Conservation (phyloP, 2,329 filamentous ascomycete species). For the Alternaria sp. region DNA sequence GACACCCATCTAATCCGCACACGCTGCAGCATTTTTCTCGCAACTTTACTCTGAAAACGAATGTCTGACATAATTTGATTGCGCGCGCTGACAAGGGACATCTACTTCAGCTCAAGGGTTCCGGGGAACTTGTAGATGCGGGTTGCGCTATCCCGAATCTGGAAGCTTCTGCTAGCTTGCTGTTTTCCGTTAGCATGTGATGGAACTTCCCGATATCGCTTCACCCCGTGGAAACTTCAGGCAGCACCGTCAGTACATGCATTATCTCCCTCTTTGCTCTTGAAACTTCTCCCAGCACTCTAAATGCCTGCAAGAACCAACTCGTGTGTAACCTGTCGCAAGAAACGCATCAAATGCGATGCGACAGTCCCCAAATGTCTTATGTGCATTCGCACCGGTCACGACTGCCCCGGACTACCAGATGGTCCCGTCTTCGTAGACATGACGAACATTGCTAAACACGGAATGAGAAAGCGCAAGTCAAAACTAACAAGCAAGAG, state of each 20-base stretch:
- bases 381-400: slow-evolving; percentile 34
- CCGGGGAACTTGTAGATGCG: not conserved
- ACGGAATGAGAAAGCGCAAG: slow-evolving; percentile 22
- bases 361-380: slow-evolving; percentile 38
- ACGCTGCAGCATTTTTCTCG: not conserved
- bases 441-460: slow-evolving; percentile 28
- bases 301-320: slow-evolving; percentile 37
- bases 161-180: slow-evolving; percentile 1
- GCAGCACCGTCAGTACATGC: not conserved
- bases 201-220: not conserved
- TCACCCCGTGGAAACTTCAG: not conserved
- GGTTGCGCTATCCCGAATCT: not conserved
- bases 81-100: not conserved
- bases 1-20: not conserved
- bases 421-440: slow-evolving; percentile 41
- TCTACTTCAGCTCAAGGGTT: not conserved
- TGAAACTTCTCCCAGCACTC: not conserved
- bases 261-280: not conserved
- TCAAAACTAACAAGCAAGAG: not conserved
- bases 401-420: slow-evolving; percentile 33
- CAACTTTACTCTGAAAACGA: not conserved
- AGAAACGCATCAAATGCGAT: slow-evolving; percentile 44
- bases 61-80: not conserved
- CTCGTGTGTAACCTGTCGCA: slow-evolving; percentile 37
- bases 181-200: not conserved